These are phyloP conservation scores for Ophiostoma fasciatum DNA, from an alignment of 2,329 filamentous ascomycete species.

Conservation along the genomic window DNA sequence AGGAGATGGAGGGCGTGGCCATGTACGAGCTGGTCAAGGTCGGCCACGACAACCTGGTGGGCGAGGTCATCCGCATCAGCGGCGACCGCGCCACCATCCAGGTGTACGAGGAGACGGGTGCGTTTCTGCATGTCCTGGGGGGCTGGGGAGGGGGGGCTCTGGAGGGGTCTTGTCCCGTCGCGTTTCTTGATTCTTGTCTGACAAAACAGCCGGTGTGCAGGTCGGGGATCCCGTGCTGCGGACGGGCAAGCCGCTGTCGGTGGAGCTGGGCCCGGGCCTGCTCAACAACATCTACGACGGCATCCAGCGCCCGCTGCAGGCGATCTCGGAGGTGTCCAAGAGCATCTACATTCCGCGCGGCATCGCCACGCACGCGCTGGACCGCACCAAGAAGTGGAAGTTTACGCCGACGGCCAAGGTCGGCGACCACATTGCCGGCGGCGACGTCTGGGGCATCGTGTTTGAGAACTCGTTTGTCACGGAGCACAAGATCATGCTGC, in stretches of 20 bases:
- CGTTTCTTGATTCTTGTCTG: background rate
- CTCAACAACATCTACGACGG: constrained; percentile 99
- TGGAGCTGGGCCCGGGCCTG: constrained; percentile 90
- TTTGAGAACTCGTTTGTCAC: constrained; percentile 92
- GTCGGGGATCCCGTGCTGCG: constrained; percentile 85
- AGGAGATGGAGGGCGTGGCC: constrained; percentile 97
- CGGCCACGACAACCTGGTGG: constrained; percentile 79
- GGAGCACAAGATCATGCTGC: constrained; percentile 85
- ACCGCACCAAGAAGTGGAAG: constrained; percentile 90
- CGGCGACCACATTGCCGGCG: constrained; percentile 91
- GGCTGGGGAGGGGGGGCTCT: no score
- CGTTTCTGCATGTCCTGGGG: constrained; percentile 15
- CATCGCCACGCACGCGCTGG: constrained; percentile 72
- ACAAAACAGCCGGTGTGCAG: constrained; percentile 63
- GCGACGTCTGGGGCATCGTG: constrained; percentile 89
- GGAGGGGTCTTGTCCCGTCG: background rate
- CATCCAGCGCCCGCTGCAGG: constrained; percentile 87
- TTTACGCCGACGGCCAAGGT: constrained; percentile 87
- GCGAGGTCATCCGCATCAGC: constrained; percentile 96
- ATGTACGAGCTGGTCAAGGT: constrained; percentile 99
- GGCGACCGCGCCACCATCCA: constrained; percentile 93
- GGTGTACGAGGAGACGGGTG: constrained; percentile 98
- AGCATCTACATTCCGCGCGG: constrained; percentile 98
- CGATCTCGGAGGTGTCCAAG: constrained; percentile 60
- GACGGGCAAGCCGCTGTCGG: constrained; percentile 90